Base-by-base conservation (phyloP, 768 basidiomycete genomes). In the Rhodotorula kratochvilovae region DNA sequence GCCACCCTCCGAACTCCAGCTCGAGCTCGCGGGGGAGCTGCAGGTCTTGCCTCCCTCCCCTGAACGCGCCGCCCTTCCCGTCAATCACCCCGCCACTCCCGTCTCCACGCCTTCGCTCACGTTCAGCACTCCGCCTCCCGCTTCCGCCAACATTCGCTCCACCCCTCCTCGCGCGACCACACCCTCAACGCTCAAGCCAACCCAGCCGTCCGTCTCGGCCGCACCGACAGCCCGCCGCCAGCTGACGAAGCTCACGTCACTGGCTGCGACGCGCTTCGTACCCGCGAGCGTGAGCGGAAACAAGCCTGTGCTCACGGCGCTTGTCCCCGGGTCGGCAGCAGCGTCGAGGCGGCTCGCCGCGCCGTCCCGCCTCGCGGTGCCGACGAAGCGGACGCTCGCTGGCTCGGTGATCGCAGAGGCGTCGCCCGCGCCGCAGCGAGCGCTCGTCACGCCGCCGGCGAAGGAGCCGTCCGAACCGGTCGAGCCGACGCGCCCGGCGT, bases 171-270 rank as follows among this genome's bases (percentile, higher is more conserved):
- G 39, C 39, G 13, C 45, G 13, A 2, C 48, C 4, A 60, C 70
- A 17, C 55, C 61, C 2, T 50, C 56, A 0, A 27, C 57, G 35
- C 16, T 33, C 36, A 39, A 59, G 36, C 27, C 27, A 5, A 13
- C 36, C 8, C 25, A 39, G 15, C 13, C 29, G 1, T 45, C 33
- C 10, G 19, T 25, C 11, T 31, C 56, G 43, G 70, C 57, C 27
- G 70, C 66, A 0, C 70, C 66, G 19, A 67, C 70, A 16, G 66
- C 70, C 0, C 48, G 33, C 0, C 65, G 70, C 0, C 70, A 71
- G 57, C 48, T 71, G 8, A 71, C 61, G 2, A 71, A 67, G 51
- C 50, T 67, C n/a, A 54, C 66, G 5, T 63, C 66, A 1, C 48
- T 59, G 56, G 55, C 61, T 23, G 23, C 61, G 8, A 51, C 66